Evolutionary conservation across 352 stramenopile species (phyloP).

Genomic region (Globisporangium middletonii): DNA sequence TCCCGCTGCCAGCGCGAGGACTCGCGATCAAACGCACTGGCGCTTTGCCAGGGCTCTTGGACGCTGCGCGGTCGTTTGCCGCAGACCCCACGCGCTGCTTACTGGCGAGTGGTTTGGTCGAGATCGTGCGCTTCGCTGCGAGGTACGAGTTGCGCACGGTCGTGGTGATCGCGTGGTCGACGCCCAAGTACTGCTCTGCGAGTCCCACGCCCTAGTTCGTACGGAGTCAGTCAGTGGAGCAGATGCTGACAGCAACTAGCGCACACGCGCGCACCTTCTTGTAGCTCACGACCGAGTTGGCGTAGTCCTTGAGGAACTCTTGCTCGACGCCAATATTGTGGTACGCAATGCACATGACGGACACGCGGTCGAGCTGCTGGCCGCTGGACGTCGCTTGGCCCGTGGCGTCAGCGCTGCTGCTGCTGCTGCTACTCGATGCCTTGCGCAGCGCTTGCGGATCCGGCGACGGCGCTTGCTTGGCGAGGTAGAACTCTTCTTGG

Average conservation of each 20-base stretch:
- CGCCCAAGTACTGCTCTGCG: slow-evolving; percentile 84
- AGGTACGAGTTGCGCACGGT: slow-evolving; percentile 89
- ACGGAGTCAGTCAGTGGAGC: background rate
- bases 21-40: slow-evolving; percentile 24
- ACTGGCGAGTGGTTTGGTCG: slow-evolving; percentile 18
- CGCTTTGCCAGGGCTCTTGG: slow-evolving; percentile 23
- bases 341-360: slow-evolving; percentile 92
- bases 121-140: slow-evolving; percentile 65
- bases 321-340: slow-evolving; percentile 95
- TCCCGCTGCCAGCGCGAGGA: slow-evolving; percentile 18
- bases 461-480: slow-evolving; percentile 5
- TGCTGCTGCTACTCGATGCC: background rate
- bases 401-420: background rate
- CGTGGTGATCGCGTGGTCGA: slow-evolving; percentile 82
- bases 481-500: slow-evolving; percentile 82
- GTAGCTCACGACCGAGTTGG: slow-evolving; percentile 84
- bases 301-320: slow-evolving; percentile 90
- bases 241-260: background rate
- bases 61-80: too few relatives aligned
- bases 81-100: too few relatives aligned
- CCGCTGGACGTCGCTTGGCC: background rate
- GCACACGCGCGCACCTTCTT: slow-evolving; percentile 39
- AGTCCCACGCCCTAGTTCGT: slow-evolving; percentile 71
- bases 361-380: slow-evolving; percentile 71
- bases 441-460: background rate